phyloP scores from a whole-genome alignment of 305 asterid genomes.

The Fraxinus xanthoxyloides region DNA sequence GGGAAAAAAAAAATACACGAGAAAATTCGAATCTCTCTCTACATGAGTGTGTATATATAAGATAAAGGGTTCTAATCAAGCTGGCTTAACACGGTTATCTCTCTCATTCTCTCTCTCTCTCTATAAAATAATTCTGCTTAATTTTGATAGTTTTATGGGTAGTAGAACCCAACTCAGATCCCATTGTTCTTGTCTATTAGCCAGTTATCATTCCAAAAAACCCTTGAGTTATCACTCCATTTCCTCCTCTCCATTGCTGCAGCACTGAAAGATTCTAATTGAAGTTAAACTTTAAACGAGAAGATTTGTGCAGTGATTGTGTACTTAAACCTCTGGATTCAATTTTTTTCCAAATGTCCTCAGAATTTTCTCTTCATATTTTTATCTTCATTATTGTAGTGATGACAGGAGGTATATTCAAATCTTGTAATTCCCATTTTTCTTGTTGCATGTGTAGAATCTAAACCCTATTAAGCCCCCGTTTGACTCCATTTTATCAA shows the following conservation, averaged over 20 bases:
- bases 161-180: slow-evolving; percentile 12
- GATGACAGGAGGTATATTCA: slow-evolving; percentile 20
- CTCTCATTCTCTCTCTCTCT: background rate
- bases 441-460: background rate
- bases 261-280: background rate
- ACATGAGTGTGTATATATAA: background rate
- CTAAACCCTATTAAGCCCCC: background rate
- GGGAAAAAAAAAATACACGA: background rate
- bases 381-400: slow-evolving; percentile 6
- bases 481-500: background rate
- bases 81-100: background rate
- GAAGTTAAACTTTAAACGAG: background rate
- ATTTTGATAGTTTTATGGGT: slow-evolving; percentile 14
- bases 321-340: background rate
- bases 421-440: background rate
- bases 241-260: slow-evolving; percentile 3
- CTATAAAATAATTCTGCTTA: background rate
- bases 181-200: slow-evolving; percentile 11
- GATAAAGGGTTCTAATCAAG: background rate
- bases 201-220: slow-evolving; percentile 13
- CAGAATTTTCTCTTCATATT: background rate
- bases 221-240: slow-evolving; percentile 6
- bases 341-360: slow-evolving; percentile 25
- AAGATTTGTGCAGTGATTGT: background rate
- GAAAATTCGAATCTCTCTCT: background rate